These are phyloP conservation scores for Yamadazyma laniorum DNA, from an alignment of 805 yeast genomes.

Conservation along the genomic window DNA sequence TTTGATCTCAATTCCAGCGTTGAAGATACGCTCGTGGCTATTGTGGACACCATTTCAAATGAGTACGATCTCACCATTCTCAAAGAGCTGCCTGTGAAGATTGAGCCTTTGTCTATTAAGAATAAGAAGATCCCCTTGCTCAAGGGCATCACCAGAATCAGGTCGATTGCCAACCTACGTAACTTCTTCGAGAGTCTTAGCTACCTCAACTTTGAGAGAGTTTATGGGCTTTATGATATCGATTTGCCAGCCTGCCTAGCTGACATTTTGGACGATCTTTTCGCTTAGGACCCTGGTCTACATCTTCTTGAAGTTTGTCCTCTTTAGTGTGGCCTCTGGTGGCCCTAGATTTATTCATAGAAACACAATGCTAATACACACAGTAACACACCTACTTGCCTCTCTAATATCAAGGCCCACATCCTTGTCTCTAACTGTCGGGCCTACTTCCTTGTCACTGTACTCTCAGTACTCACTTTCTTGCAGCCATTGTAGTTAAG, in stretches of 20 bases:
- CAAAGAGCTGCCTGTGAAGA: slow-evolving; percentile 37
- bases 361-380: no score
- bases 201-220: slow-evolving; percentile 61
- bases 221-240: slow-evolving; percentile 46
- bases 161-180: slow-evolving; percentile 47
- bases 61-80: slow-evolving; percentile 28
- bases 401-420: no score
- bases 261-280: slow-evolving; percentile 60
- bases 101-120: slow-evolving; percentile 28
- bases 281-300: no score
- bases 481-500: no score
- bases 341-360: no score
- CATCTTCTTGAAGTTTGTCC: no score
- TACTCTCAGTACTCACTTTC: no score
- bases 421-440: no score
- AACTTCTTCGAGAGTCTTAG: slow-evolving; percentile 67
- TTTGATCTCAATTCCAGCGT: slow-evolving; percentile 52
- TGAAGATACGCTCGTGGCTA: slow-evolving; percentile 22
- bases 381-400: no score
- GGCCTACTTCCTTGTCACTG: no score
- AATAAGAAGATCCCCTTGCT: slow-evolving; percentile 44
- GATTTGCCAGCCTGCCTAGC: slow-evolving; percentile 44
- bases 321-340: no score
- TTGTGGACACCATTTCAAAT: slow-evolving; percentile 49
- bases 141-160: slow-evolving; percentile 38